These are phyloP conservation scores for Coccomyxa sp. DNA, from an alignment of 139 green algal genomes.

Conservation along the genomic window DNA sequence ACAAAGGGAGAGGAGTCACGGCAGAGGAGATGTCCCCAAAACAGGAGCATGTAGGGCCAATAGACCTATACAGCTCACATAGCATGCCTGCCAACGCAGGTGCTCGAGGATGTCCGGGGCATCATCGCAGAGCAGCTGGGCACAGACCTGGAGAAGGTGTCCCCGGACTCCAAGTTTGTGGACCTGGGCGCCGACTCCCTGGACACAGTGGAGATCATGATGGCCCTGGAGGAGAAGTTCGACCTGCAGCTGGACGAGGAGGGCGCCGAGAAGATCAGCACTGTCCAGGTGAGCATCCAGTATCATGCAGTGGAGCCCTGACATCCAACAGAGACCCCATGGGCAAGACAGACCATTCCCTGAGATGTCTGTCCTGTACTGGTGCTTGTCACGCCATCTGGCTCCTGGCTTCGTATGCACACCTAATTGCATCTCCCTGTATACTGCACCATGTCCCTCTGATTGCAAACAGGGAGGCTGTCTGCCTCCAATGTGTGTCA, in stretches of 20 bases:
- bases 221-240: slow-evolving; percentile 98
- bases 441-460: too few species aligned
- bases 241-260: slow-evolving; percentile 95
- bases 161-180: slow-evolving; percentile 86
- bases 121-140: slow-evolving; percentile 96
- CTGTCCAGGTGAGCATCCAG: slow-evolving; percentile 46
- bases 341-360: too few species aligned
- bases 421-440: too few species aligned
- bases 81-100: slow-evolving; percentile 25
- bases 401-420: too few species aligned
- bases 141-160: slow-evolving; percentile 75
- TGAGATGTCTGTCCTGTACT: too few species aligned
- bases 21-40: too few species aligned
- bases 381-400: too few species aligned
- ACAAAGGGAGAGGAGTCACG: too few species aligned
- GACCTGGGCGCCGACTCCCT: slow-evolving; percentile 96
- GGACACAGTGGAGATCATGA: slow-evolving; percentile 99
- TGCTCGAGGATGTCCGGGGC: slow-evolving; percentile 77
- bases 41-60: background rate
- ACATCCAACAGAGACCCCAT: too few species aligned
- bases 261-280: slow-evolving; percentile 92
- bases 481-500: too few species aligned
- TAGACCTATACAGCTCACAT: background rate
- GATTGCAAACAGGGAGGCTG: too few species aligned
- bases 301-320: too few species aligned